These are phyloP conservation scores for Orbilia quercus DNA, from an alignment of 2,329 filamentous ascomycete species.

Conservation along the genomic window DNA sequence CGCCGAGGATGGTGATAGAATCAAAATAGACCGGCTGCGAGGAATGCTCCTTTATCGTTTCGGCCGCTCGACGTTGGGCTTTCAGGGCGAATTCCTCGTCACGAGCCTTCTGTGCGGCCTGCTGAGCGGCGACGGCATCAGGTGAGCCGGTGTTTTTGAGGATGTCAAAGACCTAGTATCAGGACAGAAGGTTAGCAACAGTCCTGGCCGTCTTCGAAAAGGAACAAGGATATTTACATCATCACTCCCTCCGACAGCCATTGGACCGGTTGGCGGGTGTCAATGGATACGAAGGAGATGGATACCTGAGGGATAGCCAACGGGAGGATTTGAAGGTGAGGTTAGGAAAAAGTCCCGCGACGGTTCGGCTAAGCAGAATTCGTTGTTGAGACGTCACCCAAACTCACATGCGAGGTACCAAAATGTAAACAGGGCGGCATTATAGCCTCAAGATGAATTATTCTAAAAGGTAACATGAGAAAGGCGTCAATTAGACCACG, in stretches of 20 bases:
- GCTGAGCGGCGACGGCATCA: constrained; percentile 70
- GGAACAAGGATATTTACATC: constrained; percentile 65
- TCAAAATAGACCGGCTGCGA: constrained; percentile 88
- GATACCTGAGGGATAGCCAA: constrained; percentile 31
- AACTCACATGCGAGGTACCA: constrained; percentile 25
- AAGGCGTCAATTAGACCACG: constrained; percentile 15
- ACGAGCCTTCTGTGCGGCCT: constrained; percentile 71
- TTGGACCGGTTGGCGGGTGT: constrained; percentile 46
- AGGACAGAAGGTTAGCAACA: constrained; percentile 53
- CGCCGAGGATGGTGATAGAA: constrained; percentile 84
- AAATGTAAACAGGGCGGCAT: not conserved
- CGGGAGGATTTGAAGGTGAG: constrained; percentile 31
- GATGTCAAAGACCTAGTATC: constrained; percentile 70
- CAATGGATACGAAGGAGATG: constrained; percentile 39
- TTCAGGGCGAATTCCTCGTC: constrained; percentile 71
- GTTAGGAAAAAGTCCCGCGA: constrained; percentile 53
- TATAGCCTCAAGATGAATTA: too few species aligned
- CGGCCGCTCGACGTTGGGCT: constrained; percentile 72
- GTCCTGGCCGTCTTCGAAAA: not conserved
- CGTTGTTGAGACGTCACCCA: constrained; percentile 44
- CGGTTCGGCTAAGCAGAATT: constrained; percentile 52
- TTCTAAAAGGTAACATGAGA: not conserved
- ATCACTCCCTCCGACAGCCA: constrained; percentile 61
- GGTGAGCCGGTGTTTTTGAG: constrained; percentile 71
- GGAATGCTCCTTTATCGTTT: constrained; percentile 80